A percentile compares a stretch with the other conserved stretches of the same genome.
Conservation (phyloP, 2,329 filamentous ascomycete species). For the Penicillium janthinellum region DNA sequence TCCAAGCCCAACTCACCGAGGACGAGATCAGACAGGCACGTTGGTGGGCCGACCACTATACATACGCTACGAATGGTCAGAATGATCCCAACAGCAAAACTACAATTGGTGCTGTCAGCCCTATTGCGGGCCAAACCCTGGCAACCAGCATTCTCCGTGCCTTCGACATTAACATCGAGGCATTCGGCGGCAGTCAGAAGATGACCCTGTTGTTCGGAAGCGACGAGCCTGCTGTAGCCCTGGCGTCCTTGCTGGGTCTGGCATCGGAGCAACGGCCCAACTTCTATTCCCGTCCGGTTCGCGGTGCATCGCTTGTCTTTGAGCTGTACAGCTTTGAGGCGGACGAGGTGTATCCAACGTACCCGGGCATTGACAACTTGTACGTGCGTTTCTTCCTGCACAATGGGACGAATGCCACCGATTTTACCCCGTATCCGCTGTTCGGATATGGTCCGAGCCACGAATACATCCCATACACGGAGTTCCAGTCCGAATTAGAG, state of each 20-base stretch:
- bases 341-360: constrained; percentile 34
- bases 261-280: constrained; percentile 40
- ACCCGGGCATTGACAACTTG: constrained; percentile 49
- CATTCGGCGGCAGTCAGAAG: constrained; percentile 42
- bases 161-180: constrained; percentile 43
- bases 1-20: constrained; percentile 34
- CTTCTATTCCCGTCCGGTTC: constrained; percentile 54
- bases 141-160: constrained; percentile 42
- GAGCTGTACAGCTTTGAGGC: constrained; percentile 53
- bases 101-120: constrained; percentile 34
- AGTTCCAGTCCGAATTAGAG: constrained; percentile 52
- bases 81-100: constrained; percentile 32
- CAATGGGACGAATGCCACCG: constrained; percentile 54
- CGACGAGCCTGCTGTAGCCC: constrained; percentile 53
- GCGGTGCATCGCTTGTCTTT: constrained; percentile 53
- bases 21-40: constrained; percentile 42
- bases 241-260: constrained; percentile 52
- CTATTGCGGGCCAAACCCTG: constrained; percentile 49
- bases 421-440: constrained; percentile 49
- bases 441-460: constrained; percentile 53
- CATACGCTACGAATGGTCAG: constrained; percentile 52
- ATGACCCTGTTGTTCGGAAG: constrained; percentile 54
- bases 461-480: constrained; percentile 51
- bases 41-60: constrained; percentile 53
- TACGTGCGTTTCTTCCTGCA: constrained; percentile 60